A percentile compares a stretch with the other conserved stretches of the same genome.
Evolutionary conservation across 2,329 filamentous ascomycete species (phyloP).

Genomic region (Colletotrichum lindemuthianum): DNA sequence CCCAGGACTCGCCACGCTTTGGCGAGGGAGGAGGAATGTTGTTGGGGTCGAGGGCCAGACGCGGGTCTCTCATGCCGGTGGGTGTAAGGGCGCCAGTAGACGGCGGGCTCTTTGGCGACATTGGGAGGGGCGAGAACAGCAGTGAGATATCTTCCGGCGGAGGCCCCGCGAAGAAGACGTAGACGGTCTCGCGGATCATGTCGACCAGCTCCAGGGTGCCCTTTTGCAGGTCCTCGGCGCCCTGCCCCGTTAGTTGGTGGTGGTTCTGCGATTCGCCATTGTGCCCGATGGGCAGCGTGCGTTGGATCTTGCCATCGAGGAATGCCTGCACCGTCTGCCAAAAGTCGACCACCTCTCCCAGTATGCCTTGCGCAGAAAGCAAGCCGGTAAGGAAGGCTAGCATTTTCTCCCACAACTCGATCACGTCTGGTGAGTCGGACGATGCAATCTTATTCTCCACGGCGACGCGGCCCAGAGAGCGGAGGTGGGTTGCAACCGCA

Average conservation of each 20-base stretch:
- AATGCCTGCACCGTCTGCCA: conserved; percentile 94
- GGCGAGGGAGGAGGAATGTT: conserved; percentile 82
- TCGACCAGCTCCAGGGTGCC: conserved; percentile 85
- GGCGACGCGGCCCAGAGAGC: conserved; percentile 75
- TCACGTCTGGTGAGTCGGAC: conserved; percentile 81
- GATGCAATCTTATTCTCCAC: conserved; percentile 69
- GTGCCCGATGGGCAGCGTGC: conserved; percentile 80
- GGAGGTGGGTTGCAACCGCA: conserved; percentile 78
- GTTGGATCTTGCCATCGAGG: conserved; percentile 85
- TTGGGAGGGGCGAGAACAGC: conserved; percentile 82
- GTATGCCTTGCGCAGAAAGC: conserved; percentile 80
- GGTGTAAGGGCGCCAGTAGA: conserved; percentile 58
- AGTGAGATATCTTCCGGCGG: conserved; percentile 92
- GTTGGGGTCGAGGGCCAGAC: conserved; percentile 82
- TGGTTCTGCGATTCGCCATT: conserved; percentile 84
- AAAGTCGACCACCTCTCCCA: conserved; percentile 92
- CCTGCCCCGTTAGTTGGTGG: conserved; percentile 79
- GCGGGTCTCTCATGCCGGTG: conserved; percentile 71
- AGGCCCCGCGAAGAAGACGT: conserved; percentile 84
- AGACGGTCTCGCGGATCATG: conserved; percentile 81
- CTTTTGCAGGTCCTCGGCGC: conserved; percentile 77
- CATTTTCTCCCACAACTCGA: conserved; percentile 94
- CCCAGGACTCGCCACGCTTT: conserved; percentile 85
- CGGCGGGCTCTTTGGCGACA: conserved; percentile 74
- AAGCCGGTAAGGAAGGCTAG: conserved; percentile 77